Base-by-base conservation (phyloP, 1,284 basidiomycete genomes). In the Thelephora terrestris region DNA sequence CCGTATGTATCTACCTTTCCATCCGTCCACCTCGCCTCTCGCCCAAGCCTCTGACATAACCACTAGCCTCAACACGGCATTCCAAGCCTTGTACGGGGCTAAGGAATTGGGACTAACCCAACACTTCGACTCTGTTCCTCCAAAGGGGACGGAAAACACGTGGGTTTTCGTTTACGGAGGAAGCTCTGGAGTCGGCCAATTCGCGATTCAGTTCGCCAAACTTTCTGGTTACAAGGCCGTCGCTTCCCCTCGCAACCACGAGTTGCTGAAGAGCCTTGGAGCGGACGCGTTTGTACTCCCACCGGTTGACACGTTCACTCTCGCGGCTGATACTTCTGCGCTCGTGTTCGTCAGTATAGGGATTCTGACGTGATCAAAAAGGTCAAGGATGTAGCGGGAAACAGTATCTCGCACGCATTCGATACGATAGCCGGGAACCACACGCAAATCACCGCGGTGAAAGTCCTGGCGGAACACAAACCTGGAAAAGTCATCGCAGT, bases 151-250 rank as follows among this genome's bases (percentile, higher is more conserved):
- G 10, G 35, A 44, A 16, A 53, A 56, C 47, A 12, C 61, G 50
- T 54, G 68, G 65, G 7, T 63, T 34, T 51, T 60, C 35, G 47
- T 66, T 48, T 54, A 61, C 27, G 66, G 65, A 47, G 65, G 63
- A 29, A 62, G 60, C 46, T 47, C 57, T 18, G 53, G 54, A 14
- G 69, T 73, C 34, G 73, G 73, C 0, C 58, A 68, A 27, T 74
- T 65, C 55, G 68, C 67, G 5, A 57, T 74, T 34, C 71, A 74
- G 53, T 61, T 75, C 36, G 68, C 68, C 32, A 64, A 65, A 49
- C 47, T 65, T 5, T 56, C 65, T 1, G 73, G 72, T 14, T 68
- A 68, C 55, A 63, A 61, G 34, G 67, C 71, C 4, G 68, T 68
- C 9, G 62, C 68, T 20, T 70, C 67, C 5, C 64, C 68, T 1